A percentile compares a stretch with the other conserved stretches of the same genome.
These are phyloP conservation scores for Gossypium arboreum DNA, from an alignment of 345 rosid genomes.

Conservation along the genomic window DNA sequence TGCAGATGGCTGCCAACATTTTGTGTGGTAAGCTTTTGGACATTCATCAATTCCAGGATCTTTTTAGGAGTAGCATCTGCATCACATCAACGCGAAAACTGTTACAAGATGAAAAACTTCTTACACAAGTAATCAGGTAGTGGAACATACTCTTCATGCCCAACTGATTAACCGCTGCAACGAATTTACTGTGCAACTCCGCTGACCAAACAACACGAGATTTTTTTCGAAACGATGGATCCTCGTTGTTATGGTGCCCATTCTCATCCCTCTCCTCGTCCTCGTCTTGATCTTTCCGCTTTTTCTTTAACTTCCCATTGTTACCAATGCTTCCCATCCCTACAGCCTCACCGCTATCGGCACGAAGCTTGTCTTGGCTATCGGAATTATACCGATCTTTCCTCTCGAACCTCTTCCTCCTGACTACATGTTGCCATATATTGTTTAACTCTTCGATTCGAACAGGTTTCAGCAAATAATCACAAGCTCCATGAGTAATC, in stretches of 20 bases:
- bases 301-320: slow-evolving; percentile 48
- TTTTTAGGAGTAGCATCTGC: slow-evolving; percentile 98
- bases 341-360: slow-evolving; percentile 29
- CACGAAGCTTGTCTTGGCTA: slow-evolving; percentile 32
- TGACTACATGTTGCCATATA: slow-evolving; percentile 90
- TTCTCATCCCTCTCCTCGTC: slow-evolving; percentile 72
- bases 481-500: slow-evolving; percentile 89
- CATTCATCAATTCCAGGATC: slow-evolving; percentile 93
- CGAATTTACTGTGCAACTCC: slow-evolving; percentile 74
- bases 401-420: slow-evolving; percentile 46
- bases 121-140: not conserved
- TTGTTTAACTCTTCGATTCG: slow-evolving; percentile 84
- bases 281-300: slow-evolving; percentile 70
- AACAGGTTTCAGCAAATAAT: slow-evolving; percentile 84
- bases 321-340: slow-evolving; percentile 41
- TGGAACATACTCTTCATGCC: slow-evolving; percentile 69
- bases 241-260: slow-evolving; percentile 46
- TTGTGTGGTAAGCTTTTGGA: slow-evolving; percentile 81
- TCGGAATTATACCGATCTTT: slow-evolving; percentile 36
- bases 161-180: slow-evolving; percentile 65
- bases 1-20: slow-evolving; percentile 97
- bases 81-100: slow-evolving; percentile 5
- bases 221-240: slow-evolving; percentile 65
- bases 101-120: slow-evolving; percentile 5
- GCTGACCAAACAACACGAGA: slow-evolving; percentile 84